Evolutionary conservation across 2,329 filamentous ascomycete species (phyloP), one percentile per base, ranked within the genome.

Genomic region (Penicillium corylophilum): DNA sequence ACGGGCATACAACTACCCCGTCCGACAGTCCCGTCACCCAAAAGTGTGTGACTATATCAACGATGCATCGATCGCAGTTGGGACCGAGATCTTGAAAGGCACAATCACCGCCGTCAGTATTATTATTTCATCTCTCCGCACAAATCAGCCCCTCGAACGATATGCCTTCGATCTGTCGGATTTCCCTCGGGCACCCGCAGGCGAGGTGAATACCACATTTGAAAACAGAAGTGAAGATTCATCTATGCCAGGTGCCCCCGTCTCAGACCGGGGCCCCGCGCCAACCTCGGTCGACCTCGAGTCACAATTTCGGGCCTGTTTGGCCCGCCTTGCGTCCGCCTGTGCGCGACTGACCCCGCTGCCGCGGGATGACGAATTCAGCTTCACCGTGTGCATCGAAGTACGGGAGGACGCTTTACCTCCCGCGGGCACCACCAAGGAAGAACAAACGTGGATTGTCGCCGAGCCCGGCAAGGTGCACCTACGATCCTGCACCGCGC

Each of bases 1-100:
- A 35, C 83, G 87, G 57, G 90, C 89, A 64, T 92, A 92, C 78
- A 91, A 93, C 74, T 85, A 90, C 52, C 82, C 90, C 26, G 87
- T 95, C 41, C 87, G 88, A 63, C 91, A 96, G 69, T 93, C 85
- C 54, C 87, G 91, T 51, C 91, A 96, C 71, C 90, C 92, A 0
- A 83, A 83, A 62, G 88, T 96, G 58, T 95, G 90, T 78, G 77
- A 84, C 64, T 96, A 92, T 88, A 85, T 96, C 71, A 83, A 80
- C 66, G 88, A 94, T 69, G 90, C 91, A 59, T 82, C 94, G 38
- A 77, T 84, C 56, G 87, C 90, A 31, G 82, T 91, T 20, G 79
- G 83, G 53, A 78, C 77, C 3, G 87, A 95, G 73, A 79, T 96
- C 31, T 79, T 88, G 43, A 80, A 77, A 68, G 78, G 80, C 59